Conservation (phyloP, 495 filamentous ascomycete genomes). For the Venustampulla echinocandica region DNA sequence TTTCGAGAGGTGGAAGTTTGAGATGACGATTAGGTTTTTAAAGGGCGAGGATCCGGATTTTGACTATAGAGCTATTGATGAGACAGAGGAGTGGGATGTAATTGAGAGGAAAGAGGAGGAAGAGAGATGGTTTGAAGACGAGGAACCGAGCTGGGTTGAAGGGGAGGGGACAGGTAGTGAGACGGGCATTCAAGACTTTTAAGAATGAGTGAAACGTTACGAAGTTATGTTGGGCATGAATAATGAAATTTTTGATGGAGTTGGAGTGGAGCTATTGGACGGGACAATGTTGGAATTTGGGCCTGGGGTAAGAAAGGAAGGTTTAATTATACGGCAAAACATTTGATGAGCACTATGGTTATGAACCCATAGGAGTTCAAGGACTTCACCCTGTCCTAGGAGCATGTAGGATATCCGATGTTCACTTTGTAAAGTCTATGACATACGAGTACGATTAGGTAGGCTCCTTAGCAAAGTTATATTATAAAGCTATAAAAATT, state of each 20-base stretch:
- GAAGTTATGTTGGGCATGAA: neutral
- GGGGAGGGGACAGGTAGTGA: constrained; percentile 43
- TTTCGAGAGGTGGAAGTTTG: constrained; percentile 53
- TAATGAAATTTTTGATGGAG: neutral
- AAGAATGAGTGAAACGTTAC: constrained; percentile 12
- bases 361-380: too few species aligned
- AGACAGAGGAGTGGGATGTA: constrained; percentile 59
- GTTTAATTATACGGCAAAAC: too few species aligned
- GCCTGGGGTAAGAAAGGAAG: too few species aligned
- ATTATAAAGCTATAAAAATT: too few species aligned
- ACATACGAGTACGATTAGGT: too few species aligned
- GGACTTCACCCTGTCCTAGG: too few species aligned
- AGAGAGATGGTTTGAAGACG: constrained; percentile 63
- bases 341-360: too few species aligned
- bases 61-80: constrained; percentile 60
- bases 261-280: too few species aligned
- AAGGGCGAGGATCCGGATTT: constrained; percentile 62
- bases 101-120: constrained; percentile 39
- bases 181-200: constrained; percentile 77
- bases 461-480: too few species aligned
- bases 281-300: too few species aligned
- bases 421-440: too few species aligned
- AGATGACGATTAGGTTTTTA: constrained; percentile 63
- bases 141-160: constrained; percentile 49
- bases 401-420: too few species aligned